Conservation (phyloP, 371 early-diverging fungal genomes). For the Mortierella sp. region DNA sequence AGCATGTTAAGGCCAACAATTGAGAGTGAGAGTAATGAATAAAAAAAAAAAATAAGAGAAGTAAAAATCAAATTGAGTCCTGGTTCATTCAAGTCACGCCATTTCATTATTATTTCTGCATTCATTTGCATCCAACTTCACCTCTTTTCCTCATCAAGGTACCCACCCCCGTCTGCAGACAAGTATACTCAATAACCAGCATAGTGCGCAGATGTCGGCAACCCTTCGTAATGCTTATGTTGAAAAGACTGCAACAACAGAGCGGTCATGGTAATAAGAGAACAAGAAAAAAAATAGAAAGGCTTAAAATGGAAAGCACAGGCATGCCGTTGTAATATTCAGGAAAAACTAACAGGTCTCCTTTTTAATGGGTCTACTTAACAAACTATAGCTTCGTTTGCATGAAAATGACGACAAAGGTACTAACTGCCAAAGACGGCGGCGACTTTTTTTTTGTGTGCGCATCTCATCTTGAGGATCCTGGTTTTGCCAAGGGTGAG, state of each 20-base stretch:
- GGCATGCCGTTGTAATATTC: neutral
- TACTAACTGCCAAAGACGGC: slow-evolving; percentile 67
- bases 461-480: slow-evolving; percentile 39
- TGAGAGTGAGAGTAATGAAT: neutral
- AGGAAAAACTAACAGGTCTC: neutral
- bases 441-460: slow-evolving; percentile 72
- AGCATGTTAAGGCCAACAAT: slow-evolving; percentile 13
- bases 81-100: neutral
- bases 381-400: slow-evolving; percentile 62
- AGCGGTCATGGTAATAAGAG: slow-evolving; percentile 62
- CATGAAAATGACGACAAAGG: slow-evolving; percentile 66
- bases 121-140: neutral
- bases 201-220: slow-evolving; percentile 9
- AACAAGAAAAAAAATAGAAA: neutral
- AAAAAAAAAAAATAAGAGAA: neutral
- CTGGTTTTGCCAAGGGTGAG: slow-evolving; percentile 53
- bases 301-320: slow-evolving; percentile 3
- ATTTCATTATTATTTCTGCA: neutral
- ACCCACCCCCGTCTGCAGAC: neutral
- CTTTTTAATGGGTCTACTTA: neutral
- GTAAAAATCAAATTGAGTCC: neutral
- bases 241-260: slow-evolving; percentile 63
- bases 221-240: slow-evolving; percentile 66
- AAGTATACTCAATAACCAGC: neutral
- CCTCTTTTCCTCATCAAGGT: no score